These are phyloP conservation scores for Amanita rimosa DNA, from an alignment of 768 basidiomycete genomes.

Conservation along the genomic window DNA sequence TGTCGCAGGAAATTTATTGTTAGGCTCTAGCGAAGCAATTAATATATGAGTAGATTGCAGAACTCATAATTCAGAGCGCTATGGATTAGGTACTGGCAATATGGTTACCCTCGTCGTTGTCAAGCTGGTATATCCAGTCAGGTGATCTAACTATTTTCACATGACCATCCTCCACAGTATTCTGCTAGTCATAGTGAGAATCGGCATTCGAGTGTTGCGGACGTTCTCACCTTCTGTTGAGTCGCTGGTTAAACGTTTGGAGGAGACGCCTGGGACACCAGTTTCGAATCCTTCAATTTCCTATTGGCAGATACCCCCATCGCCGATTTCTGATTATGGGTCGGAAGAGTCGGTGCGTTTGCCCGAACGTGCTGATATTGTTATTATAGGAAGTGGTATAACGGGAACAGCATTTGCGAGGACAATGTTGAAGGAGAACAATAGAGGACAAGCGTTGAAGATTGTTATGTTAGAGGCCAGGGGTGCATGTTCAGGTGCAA, in stretches of 20 bases:
- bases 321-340: conserved; percentile 20
- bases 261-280: conserved; percentile 31
- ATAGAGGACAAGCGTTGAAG: conserved; percentile 17
- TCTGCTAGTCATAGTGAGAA: neutral
- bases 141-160: neutral
- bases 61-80: no score
- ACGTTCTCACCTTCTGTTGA: neutral
- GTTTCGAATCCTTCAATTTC: conserved; percentile 31
- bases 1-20: no score
- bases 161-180: neutral
- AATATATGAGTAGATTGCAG: no score
- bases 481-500: conserved; percentile 65
- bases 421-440: conserved; percentile 25
- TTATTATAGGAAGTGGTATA: conserved; percentile 47
- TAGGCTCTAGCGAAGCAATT: no score
- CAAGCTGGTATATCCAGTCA: no score
- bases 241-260: conserved; percentile 17
- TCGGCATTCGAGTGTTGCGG: neutral
- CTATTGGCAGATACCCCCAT: conserved; percentile 39
- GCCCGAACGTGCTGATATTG: conserved; percentile 33
- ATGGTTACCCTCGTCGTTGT: no score
- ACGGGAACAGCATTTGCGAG: conserved; percentile 38
- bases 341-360: conserved; percentile 3
- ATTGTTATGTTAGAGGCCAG: conserved; percentile 78
- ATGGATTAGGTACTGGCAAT: no score